Evolutionary conservation across 148 eudicot species (phyloP).

Genomic region (Fagopyrum tataricum): DNA sequence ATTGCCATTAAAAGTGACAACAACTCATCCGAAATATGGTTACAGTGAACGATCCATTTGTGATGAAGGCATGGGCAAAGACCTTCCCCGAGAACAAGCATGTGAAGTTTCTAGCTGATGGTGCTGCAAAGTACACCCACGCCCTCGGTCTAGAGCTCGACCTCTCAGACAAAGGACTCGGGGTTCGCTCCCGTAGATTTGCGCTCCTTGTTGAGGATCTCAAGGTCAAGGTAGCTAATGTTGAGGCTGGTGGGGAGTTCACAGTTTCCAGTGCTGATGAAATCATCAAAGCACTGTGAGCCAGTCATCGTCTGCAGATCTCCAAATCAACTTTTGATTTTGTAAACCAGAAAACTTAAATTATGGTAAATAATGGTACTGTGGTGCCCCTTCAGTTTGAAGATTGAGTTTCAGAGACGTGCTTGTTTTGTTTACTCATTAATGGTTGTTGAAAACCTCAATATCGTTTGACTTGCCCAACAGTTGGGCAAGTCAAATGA

Average conservation of each 20-base stretch:
- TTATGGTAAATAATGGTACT: not conserved
- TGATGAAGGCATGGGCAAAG: constrained; percentile 90
- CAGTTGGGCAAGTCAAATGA: too few relatives aligned
- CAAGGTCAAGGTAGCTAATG: constrained; percentile 53
- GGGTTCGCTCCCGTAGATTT: constrained; percentile 57
- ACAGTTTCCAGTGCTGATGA: constrained; percentile 72
- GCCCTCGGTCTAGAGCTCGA: constrained; percentile 81
- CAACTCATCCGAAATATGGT: not conserved
- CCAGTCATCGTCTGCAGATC: not conserved
- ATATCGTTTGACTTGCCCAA: too few relatives aligned
- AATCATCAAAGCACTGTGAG: constrained; percentile 61
- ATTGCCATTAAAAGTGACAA: not conserved
- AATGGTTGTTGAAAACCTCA: too few relatives aligned
- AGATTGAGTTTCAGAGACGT: not conserved
- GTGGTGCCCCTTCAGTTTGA: not conserved
- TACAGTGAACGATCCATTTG: constrained; percentile 79
- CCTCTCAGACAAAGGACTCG: constrained; percentile 51
- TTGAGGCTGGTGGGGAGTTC: constrained; percentile 73
- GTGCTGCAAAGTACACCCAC: constrained; percentile 54
- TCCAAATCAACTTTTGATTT: not conserved
- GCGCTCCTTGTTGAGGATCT: constrained; percentile 69
- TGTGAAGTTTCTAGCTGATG: constrained; percentile 77
- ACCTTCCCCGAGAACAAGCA: constrained; percentile 64
- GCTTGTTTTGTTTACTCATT: not conserved
- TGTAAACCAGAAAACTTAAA: not conserved